phyloP scores from a whole-genome alignment of 2,329 filamentous ascomycete species.

The Stagonosporopsis cucurbitacearum region DNA sequence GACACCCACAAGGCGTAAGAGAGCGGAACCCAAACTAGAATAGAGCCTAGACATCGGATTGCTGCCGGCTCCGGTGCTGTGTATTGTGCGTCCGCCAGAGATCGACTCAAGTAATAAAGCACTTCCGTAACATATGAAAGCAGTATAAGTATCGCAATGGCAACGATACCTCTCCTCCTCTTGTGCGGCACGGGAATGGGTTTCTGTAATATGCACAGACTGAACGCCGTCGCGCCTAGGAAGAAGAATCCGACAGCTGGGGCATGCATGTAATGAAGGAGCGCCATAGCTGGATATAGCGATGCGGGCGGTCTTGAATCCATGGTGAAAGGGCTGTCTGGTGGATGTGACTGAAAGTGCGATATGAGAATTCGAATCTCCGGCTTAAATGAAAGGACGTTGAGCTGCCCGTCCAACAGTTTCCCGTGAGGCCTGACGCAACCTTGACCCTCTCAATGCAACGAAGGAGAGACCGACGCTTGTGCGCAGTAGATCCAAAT shows the following conservation, averaged over 20 bases:
- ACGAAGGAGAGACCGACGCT: slow-evolving; percentile 3
- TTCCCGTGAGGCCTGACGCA: slow-evolving; percentile 4
- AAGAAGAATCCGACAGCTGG: slow-evolving; percentile 42
- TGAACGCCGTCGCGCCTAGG: slow-evolving; percentile 35
- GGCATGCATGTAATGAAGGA: slow-evolving; percentile 45
- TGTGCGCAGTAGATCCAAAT: not conserved
- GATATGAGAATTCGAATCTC: not conserved
- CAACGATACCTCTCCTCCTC: slow-evolving; percentile 30
- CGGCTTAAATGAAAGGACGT: not conserved
- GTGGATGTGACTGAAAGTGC: not conserved
- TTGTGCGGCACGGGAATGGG: slow-evolving; percentile 31
- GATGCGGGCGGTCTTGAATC: slow-evolving; percentile 13
- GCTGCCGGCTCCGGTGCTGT: slow-evolving; percentile 42
- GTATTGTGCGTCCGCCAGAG: slow-evolving; percentile 38
- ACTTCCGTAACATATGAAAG: slow-evolving; percentile 39
- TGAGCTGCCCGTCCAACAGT: not conserved
- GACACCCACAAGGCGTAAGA: slow-evolving; percentile 32
- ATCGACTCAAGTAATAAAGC: slow-evolving; percentile 43
- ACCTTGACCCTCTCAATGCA: not conserved
- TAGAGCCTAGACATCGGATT: slow-evolving; percentile 43
- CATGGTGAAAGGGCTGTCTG: slow-evolving; percentile 18
- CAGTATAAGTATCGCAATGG: slow-evolving; percentile 24
- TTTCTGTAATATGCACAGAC: slow-evolving; percentile 42
- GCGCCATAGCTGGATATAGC: slow-evolving; percentile 32
- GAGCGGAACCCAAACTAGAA: slow-evolving; percentile 43